Percentiles rank a stretch among this genome's conserved stretches.
phyloP scores from a whole-genome alignment of 163 green algal genomes.

The Coccomyxa subellipsoidea region DNA sequence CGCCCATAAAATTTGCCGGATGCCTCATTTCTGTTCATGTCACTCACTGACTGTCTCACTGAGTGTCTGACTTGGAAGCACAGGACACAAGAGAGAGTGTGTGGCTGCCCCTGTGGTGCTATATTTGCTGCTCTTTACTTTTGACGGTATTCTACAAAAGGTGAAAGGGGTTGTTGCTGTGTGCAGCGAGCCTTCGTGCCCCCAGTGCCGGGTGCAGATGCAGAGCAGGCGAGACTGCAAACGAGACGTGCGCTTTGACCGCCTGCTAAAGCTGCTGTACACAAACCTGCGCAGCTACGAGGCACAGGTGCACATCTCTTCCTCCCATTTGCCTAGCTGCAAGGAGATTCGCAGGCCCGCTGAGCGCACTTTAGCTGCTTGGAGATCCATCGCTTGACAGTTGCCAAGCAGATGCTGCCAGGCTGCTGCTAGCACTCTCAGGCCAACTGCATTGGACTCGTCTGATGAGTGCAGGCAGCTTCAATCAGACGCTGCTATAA shows the following conservation, averaged over 20 bases:
- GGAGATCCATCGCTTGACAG: not conserved
- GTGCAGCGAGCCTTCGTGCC: constrained; percentile 26
- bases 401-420: not conserved
- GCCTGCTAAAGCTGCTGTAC: constrained; percentile 40
- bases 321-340: not conserved
- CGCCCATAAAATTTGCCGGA: not conserved
- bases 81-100: too few species aligned
- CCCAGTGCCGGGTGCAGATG: constrained; percentile 42
- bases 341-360: too few species aligned
- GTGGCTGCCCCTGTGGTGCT: too few species aligned
- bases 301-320: constrained; percentile 16
- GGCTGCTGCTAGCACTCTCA: too few species aligned
- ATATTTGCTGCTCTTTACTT: too few species aligned
- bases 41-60: too few species aligned
- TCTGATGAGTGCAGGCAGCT: not conserved
- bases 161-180: not conserved
- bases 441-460: not conserved
- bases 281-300: constrained; percentile 36
- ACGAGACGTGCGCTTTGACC: constrained; percentile 42
- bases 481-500: not conserved
- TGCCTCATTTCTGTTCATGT: too few species aligned
- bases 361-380: too few species aligned
- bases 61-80: too few species aligned
- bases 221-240: constrained; percentile 42
- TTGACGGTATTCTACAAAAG: not conserved